Evolutionary conservation across 768 basidiomycete genomes (phyloP).

Genomic region (Kwoniella sp.): DNA sequence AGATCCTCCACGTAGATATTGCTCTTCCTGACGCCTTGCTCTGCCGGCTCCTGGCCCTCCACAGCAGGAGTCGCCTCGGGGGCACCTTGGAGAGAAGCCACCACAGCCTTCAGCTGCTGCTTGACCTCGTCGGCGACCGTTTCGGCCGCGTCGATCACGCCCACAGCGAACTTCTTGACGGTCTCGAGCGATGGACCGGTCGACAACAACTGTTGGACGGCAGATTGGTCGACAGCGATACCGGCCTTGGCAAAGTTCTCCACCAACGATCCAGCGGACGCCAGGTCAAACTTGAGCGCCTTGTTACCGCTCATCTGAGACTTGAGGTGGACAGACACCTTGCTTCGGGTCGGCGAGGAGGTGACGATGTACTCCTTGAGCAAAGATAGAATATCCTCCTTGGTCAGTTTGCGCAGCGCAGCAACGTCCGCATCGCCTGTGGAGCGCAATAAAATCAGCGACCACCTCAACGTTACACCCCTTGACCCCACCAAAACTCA

Average conservation of each 20-base stretch:
- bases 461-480: background rate
- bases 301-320: conserved; percentile 61
- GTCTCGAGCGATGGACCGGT: conserved; percentile 59
- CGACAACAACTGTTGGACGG: conserved; percentile 57
- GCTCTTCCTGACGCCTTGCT: conserved; percentile 54
- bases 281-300: conserved; percentile 61
- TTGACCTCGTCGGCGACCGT: conserved; percentile 53
- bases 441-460: background rate
- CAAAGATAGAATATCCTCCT: conserved; percentile 67
- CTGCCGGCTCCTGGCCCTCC: conserved; percentile 41
- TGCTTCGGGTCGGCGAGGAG: conserved; percentile 64
- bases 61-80: conserved; percentile 57
- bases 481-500: conserved; percentile 51
- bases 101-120: conserved; percentile 55
- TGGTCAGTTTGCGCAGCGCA: conserved; percentile 62
- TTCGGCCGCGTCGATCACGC: conserved; percentile 44
- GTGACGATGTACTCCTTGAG: conserved; percentile 70
- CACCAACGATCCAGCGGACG: conserved; percentile 64
- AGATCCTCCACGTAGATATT: conserved; percentile 65
- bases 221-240: conserved; percentile 56
- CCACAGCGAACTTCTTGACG: conserved; percentile 64
- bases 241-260: conserved; percentile 55
- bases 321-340: conserved; percentile 75
- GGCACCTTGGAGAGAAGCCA: conserved; percentile 56
- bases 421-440: conserved; percentile 71